Evolutionary conservation across 2,329 filamentous ascomycete genomes (phyloP), one percentile per base, ranked within the genome.

Genomic region (Cladosporium sp.): DNA sequence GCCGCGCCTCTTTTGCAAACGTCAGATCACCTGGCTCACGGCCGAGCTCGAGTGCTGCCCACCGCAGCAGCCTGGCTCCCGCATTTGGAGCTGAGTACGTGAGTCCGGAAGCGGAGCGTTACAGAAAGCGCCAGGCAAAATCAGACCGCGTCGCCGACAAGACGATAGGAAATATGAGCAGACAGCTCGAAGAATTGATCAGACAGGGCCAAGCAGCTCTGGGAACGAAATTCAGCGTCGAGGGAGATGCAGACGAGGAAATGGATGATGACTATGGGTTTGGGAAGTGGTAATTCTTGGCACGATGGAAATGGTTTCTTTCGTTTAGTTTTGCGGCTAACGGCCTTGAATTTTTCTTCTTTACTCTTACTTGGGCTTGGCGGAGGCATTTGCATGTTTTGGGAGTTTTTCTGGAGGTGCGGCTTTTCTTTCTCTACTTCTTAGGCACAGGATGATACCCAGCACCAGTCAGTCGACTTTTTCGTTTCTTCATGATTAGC

Each of bases 141-240:
- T 86, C 88, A 52, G 89, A 96, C 61, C 77, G 83, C 40, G 85
- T 91, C 59, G 80, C 88, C 7, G 90, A 97, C 59, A 82, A 84
- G 38, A 84, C 86, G 47, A 86, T 97, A 59, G 83, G 83, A 43
- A 81, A 85, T 20, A 83, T 97, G 69, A 95, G 93, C 64, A 78
- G 82, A 42, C 83, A 87, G 60, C 73, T 97, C 42, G 82, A 87
- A 63, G 86, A 85, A 29, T 89, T 99, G 86, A 95, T 99, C 49
- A 79, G 84, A 2, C 86, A 97, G 68, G 93, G 91, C 1, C 86
- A 86, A 60, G 86, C 93, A 67, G 93, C 93, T 1, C 71, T 99
- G 15, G 91, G 74, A 6, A 73, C 69, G 17, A 75, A 70, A 52
- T 62, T 73, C 22, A 67, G 71, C 24, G 57, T 69, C 7, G 69